Evolutionary conservation across 306 rosid genomes (phyloP), one percentile per base, ranked within the genome.

Genomic region (Cicer cuneatum): DNA sequence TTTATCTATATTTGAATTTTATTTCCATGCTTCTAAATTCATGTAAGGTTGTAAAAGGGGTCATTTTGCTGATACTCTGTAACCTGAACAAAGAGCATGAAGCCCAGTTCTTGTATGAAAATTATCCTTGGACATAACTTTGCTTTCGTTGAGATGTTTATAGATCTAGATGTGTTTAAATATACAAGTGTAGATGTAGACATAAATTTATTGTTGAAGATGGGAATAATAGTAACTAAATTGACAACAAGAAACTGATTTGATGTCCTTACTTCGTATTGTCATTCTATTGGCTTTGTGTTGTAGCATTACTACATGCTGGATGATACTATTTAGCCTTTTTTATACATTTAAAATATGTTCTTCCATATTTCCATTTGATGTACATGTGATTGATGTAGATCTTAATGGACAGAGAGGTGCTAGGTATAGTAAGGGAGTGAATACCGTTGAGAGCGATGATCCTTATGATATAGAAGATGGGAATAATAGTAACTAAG

Each of bases 391-490:
- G 72, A 64, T 78, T 56, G 49, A 41, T 74, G 63, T 87, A 42
- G 57, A n/a, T 19, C 49, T 74, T 51, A 73, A 47, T 86, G 79
- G 53, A 74, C 86, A 95, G 99, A 90, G 97, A 84, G 89, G 84
- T 29, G 80, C 77, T 47, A 89, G 95, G 80, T 73, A 67, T 43
- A 80, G 52, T 65, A 83, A 67, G 49, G 89, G 79, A 48, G 72
- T 53, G 54, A 49, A 51, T 64, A 67, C 78, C 21, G 37, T 38
- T 38, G 66, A 71, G 82, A 72, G 85, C 24, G 74, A 49, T 71
- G 90, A 81, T 76, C 84, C 90, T 37, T 92, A 92, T 76, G 85
- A 87, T 81, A 85, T 86, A 90, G 83, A 87, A 79, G 89, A 90
- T 66, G 45, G 33, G 33, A 3, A 29, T 29, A 29, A 2, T 29